phyloP scores from a whole-genome alignment of 2,329 filamentous ascomycete genomes.

The Atkinsonella hypoxylon region DNA sequence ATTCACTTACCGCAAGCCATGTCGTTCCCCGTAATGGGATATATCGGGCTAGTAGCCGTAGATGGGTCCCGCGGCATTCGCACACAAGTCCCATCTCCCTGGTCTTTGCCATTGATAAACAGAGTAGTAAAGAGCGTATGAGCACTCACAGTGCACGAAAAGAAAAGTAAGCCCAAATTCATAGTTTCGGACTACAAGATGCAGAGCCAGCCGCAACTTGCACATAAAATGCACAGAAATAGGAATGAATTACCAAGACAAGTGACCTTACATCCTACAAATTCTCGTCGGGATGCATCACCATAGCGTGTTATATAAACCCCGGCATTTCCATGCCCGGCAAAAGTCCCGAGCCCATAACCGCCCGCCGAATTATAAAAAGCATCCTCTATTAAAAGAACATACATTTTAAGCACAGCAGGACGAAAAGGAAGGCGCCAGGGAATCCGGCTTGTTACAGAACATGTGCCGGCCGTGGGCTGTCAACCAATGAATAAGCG shows the following conservation, averaged over 20 bases:
- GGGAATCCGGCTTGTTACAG: constrained; percentile 3
- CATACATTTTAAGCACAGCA: background rate
- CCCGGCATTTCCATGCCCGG: background rate
- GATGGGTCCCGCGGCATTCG: constrained; percentile 47
- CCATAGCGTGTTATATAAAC: background rate
- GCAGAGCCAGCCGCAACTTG: background rate
- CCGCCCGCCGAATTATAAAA: background rate
- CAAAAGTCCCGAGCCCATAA: background rate
- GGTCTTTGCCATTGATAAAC: constrained; percentile 46
- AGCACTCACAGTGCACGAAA: constrained; percentile 30
- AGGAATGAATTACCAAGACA: background rate
- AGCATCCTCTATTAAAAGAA: background rate
- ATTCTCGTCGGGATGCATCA: too few species aligned
- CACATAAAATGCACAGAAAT: background rate
- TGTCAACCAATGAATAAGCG: background rate
- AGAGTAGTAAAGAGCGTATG: constrained; percentile 56
- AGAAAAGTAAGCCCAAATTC: constrained; percentile 22
- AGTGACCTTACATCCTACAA: too few species aligned
- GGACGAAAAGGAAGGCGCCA: background rate
- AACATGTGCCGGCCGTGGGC: background rate
- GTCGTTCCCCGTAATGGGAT: constrained; percentile 41
- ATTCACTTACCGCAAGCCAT: constrained; percentile 58
- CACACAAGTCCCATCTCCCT: constrained; percentile 62
- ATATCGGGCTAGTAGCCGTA: constrained; percentile 45
- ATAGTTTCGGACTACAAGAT: constrained; percentile 15